These are phyloP conservation scores for Aspergillus homomorphus DNA, from an alignment of 495 filamentous ascomycete genomes.

Conservation along the genomic window DNA sequence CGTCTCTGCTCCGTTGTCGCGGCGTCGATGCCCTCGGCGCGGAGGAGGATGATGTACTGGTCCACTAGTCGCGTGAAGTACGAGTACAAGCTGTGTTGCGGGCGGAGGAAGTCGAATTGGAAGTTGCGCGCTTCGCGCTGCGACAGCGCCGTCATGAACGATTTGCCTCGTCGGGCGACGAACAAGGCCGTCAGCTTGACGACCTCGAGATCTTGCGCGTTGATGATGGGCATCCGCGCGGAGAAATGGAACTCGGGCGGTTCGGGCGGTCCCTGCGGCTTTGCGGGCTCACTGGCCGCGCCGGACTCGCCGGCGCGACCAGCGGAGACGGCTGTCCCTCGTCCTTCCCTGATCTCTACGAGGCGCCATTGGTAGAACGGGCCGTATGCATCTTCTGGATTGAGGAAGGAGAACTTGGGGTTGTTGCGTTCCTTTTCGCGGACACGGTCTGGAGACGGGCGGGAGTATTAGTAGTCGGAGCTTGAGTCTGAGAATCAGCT, in stretches of 20 bases:
- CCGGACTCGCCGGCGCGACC: constrained; percentile 66
- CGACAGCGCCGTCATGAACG: constrained; percentile 81
- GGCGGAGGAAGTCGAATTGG: constrained; percentile 95
- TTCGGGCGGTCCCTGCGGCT: constrained; percentile 77
- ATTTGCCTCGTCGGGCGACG: constrained; percentile 85
- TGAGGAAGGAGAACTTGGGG: constrained; percentile 88
- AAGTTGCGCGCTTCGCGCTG: constrained; percentile 87
- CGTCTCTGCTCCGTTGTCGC: constrained; percentile 68
- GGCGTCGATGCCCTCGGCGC: constrained; percentile 60
- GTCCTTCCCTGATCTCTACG: constrained; percentile 75
- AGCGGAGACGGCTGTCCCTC: constrained; percentile 76
- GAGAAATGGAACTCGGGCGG: constrained; percentile 93
- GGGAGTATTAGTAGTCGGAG: constrained; percentile 6
- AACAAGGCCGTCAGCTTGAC: constrained; percentile 86
- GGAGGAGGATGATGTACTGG: constrained; percentile 84
- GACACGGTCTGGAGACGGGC: constrained; percentile 59
- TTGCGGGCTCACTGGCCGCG: constrained; percentile 54
- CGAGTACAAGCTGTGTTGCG: constrained; percentile 91
- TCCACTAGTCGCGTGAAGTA: constrained; percentile 91
- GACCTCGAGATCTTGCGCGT: constrained; percentile 90
- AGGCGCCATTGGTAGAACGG: constrained; percentile 90
- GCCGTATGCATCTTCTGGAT: constrained; percentile 76
- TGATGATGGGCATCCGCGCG: constrained; percentile 96
- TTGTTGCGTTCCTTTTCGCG: constrained; percentile 82
- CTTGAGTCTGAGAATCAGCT: neutral